phyloP scores from a whole-genome alignment of 495 filamentous ascomycete species.

The Aspergillus sclerotiicarbonarius region DNA sequence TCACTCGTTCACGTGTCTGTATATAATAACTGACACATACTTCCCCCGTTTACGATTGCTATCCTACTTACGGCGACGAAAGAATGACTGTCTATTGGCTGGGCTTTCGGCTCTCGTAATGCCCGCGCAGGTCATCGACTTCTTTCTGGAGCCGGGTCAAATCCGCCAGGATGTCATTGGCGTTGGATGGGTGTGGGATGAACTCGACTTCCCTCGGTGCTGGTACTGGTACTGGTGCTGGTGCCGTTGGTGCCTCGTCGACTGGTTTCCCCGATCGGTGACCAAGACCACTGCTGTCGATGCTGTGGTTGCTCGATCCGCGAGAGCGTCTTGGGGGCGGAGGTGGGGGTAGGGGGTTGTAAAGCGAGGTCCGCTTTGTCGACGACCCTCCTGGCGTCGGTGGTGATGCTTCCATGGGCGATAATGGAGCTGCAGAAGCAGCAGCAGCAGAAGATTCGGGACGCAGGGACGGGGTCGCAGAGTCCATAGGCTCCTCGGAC shows the following conservation, averaged over 20 bases:
- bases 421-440: constrained; percentile 1
- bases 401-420: constrained; percentile 1
- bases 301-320: constrained; percentile 52
- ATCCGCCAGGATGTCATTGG: constrained; percentile 63
- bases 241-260: constrained; percentile 2
- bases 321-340: constrained; percentile 60
- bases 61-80: constrained; percentile 18
- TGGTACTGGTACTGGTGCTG: constrained; percentile 7
- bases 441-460: constrained; percentile 4
- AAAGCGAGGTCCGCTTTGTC: constrained; percentile 19
- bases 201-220: constrained; percentile 10
- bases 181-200: constrained; percentile 34
- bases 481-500: constrained; percentile 5
- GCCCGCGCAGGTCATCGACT: constrained; percentile 66
- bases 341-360: constrained; percentile 48
- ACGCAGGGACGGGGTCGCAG: not conserved
- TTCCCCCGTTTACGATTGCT: not conserved
- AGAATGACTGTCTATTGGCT: constrained; percentile 9
- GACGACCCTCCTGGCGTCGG: constrained; percentile 19
- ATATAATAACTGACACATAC: not conserved
- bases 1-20: not conserved
- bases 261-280: constrained; percentile 19
- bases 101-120: constrained; percentile 40
- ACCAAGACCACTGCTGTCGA: constrained; percentile 29
- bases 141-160: constrained; percentile 66